Evolutionary conservation across 108 stramenopile genomes (phyloP).

Genomic region (Cyclostephanos invisitatus): DNA sequence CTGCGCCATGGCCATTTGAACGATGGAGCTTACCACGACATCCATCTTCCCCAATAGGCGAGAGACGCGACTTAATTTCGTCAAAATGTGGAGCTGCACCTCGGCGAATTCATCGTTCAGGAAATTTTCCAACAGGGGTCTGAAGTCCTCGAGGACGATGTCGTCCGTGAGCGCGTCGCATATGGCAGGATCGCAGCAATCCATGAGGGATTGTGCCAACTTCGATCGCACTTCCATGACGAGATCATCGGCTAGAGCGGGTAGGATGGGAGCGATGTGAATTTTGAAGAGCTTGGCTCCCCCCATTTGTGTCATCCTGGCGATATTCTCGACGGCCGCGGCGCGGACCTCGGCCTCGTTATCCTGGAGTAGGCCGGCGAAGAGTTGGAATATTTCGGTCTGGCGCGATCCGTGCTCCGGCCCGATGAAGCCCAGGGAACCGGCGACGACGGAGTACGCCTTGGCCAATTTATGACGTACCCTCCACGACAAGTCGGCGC

Average conservation of each 20-base stretch:
- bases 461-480: slow-evolving; percentile 93
- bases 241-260: slow-evolving; percentile 62
- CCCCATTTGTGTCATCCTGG: slow-evolving; percentile 81
- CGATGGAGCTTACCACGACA: slow-evolving; percentile 74
- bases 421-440: slow-evolving; percentile 63
- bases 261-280: slow-evolving; percentile 71
- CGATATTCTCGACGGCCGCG: slow-evolving; percentile 87
- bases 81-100: slow-evolving; percentile 87
- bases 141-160: slow-evolving; percentile 78
- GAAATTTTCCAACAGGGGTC: slow-evolving; percentile 79
- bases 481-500: slow-evolving; percentile 85
- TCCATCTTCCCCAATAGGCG: slow-evolving; percentile 81
- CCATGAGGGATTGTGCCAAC: slow-evolving; percentile 67
- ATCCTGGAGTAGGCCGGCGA: slow-evolving; percentile 81
- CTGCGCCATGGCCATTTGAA: slow-evolving; percentile 80
- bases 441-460: slow-evolving; percentile 75
- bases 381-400: slow-evolving; percentile 69
- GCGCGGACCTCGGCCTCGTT: slow-evolving; percentile 94
- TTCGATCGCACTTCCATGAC: slow-evolving; percentile 62
- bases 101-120: slow-evolving; percentile 90
- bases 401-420: slow-evolving; percentile 30
- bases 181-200: slow-evolving; percentile 69
- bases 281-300: slow-evolving; percentile 71
- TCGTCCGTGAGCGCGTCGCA: slow-evolving; percentile 66
- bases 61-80: slow-evolving; percentile 78